Conservation (phyloP, 1,284 basidiomycete species). For the Pholiota adiposa region DNA sequence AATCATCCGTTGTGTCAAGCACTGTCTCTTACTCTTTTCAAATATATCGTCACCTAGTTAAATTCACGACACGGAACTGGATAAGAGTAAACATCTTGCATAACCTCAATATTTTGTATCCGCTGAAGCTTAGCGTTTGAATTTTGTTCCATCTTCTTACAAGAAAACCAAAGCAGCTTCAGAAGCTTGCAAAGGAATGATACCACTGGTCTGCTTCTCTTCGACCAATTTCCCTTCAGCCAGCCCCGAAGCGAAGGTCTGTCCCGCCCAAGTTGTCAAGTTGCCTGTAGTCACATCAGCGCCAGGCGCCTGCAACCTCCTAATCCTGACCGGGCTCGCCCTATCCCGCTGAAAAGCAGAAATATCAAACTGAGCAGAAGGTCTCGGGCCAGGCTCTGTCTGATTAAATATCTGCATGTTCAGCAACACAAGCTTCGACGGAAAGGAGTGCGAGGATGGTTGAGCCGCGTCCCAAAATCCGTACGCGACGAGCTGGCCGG, state of each 20-base stretch:
- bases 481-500: conserved; percentile 52
- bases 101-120: no score
- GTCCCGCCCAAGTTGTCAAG: conserved; percentile 52
- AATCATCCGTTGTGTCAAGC: background rate
- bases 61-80: no score
- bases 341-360: conserved; percentile 38
- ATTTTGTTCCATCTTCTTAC: background rate
- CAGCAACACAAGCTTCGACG: conserved; percentile 48
- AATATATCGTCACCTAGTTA: no score
- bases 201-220: conserved; percentile 36
- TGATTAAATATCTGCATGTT: conserved; percentile 54
- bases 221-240: conserved; percentile 41
- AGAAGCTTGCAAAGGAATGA: conserved; percentile 36
- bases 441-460: conserved; percentile 35
- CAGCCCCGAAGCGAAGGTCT: conserved; percentile 45
- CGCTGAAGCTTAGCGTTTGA: no score
- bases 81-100: no score
- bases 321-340: conserved; percentile 34
- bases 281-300: conserved; percentile 47
- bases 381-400: conserved; percentile 42
- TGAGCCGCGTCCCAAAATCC: conserved; percentile 57
- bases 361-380: conserved; percentile 46
- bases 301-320: conserved; percentile 47
- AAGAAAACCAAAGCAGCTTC: conserved; percentile 45
- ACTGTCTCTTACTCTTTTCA: background rate